These are phyloP conservation scores for Cardamine chenopodiifolia DNA, from an alignment of 345 rosid species.

Conservation along the genomic window DNA sequence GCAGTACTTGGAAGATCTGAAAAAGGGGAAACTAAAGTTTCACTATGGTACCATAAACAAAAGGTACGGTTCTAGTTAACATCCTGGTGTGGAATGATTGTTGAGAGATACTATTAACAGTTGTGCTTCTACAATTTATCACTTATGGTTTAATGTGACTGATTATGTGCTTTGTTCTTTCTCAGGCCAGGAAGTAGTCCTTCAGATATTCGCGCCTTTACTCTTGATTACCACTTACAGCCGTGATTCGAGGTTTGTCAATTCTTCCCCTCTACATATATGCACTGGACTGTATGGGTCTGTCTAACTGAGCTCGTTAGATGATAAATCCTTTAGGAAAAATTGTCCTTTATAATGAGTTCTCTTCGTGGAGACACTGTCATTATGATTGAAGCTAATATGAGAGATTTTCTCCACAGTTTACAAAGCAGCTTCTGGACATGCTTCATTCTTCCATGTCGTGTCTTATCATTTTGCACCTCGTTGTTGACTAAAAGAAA, in stretches of 20 bases:
- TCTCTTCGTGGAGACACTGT: background rate
- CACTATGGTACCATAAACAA: slow-evolving; percentile 93
- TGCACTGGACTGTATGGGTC: background rate
- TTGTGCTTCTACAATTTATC: background rate
- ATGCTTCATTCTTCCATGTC: background rate
- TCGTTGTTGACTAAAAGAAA: background rate
- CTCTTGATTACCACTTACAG: slow-evolving; percentile 79
- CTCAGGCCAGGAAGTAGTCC: slow-evolving; percentile 92
- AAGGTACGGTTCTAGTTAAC: slow-evolving; percentile 50
- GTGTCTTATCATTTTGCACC: background rate
- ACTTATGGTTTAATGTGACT: slow-evolving; percentile 2
- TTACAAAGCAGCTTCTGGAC: slow-evolving; percentile 21
- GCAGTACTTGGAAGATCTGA: slow-evolving; percentile 86
- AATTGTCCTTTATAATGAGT: background rate
- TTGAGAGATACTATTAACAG: background rate
- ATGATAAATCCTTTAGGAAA: background rate
- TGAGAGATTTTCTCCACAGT: background rate
- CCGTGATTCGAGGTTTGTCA: slow-evolving; percentile 46
- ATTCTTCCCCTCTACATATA: slow-evolving; percentile 2
- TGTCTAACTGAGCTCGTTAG: background rate
- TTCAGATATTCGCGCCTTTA: slow-evolving; percentile 75
- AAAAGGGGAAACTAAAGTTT: slow-evolving; percentile 61
- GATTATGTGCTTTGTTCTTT: slow-evolving; percentile 8
- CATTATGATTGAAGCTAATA: slow-evolving; percentile 1
- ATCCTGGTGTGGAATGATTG: background rate